Conservation (phyloP, 345 rosid species). For the Tarenaya hassleriana region DNA sequence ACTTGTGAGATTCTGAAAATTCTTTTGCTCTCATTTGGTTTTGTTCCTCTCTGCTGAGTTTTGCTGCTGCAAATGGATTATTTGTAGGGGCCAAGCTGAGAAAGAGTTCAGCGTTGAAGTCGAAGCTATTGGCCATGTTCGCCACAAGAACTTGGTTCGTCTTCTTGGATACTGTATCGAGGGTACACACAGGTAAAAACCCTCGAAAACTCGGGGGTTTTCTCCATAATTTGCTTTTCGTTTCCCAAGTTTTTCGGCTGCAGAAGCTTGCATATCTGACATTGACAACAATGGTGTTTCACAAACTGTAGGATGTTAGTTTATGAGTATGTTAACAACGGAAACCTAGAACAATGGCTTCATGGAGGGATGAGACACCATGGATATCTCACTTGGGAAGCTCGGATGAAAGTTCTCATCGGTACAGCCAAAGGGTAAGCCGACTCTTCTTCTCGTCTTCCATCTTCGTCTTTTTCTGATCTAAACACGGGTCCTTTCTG, state of each 20-base stretch:
- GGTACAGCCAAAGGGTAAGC: constrained; percentile 96
- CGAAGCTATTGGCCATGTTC: constrained; percentile 93
- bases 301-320: too few species aligned
- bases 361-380: constrained; percentile 74
- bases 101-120: constrained; percentile 93
- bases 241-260: too few species aligned
- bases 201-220: too few species aligned
- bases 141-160: constrained; percentile 90
- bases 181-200: constrained; percentile 96
- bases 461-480: neutral
- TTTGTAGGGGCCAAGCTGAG: constrained; percentile 83
- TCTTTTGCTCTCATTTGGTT: neutral
- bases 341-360: constrained; percentile 92
- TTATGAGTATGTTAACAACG: constrained; percentile 86
- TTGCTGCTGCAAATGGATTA: too few species aligned
- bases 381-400: constrained; percentile 91
- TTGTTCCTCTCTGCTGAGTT: too few species aligned
- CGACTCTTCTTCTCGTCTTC: neutral
- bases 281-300: too few species aligned
- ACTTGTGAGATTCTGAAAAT: constrained; percentile 48
- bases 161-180: constrained; percentile 93
- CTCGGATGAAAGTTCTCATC: constrained; percentile 62
- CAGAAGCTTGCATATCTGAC: too few species aligned
- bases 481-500: too few species aligned
- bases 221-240: too few species aligned